Base-by-base conservation (phyloP, 345 rosid genomes). In the Physaria fendleri region DNA sequence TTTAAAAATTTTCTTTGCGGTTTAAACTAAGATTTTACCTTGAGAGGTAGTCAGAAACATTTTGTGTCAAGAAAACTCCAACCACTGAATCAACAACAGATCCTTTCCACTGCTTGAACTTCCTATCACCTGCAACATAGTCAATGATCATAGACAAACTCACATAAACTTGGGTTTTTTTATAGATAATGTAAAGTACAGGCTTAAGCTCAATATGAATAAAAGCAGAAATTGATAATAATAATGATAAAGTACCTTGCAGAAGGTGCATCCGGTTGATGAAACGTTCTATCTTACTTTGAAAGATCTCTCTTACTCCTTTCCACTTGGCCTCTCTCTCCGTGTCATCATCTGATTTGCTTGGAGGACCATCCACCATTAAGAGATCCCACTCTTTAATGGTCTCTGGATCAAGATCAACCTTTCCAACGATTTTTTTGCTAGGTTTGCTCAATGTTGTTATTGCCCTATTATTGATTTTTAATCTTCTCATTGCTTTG, bases 21-120 rank as follows among this genome's bases (percentile, higher is more conserved):
- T n/a, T n/a, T n/a, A n/a, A 32, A 24, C 8, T 3, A 1, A 5
- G 5, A 5, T 30, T 56, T 56, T 71, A 85, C 92, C 96, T 83
- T 25, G 96, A 88, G 37, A 72, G 75, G 44, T 13, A 27, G 25
- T 88, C 90, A 0, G 83, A 53, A 8, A 78, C 85, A 66, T 85
- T 88, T 12, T 88, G 88, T 16, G 93, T 88, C 39, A 85, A 55
- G 22, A 65, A 77, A 28, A 85, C 90, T 68, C 96, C 93, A 47
- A 85, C 62, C 5, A 78, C 75, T 4, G 90, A 88, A 51, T 88
- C 90, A 33, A 82, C 64, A 20, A 88, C 88, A 0, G 96, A 85
- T 25, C 84, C 85, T 64, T 77, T 77, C 93, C 93, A 88, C 14
- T 56, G 69, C 20, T 43, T 79, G 51, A 85, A 85, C 1, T 69